Evolutionary conservation across 1,284 basidiomycete species (phyloP).

Genomic region (Boletellus deceptivus): DNA sequence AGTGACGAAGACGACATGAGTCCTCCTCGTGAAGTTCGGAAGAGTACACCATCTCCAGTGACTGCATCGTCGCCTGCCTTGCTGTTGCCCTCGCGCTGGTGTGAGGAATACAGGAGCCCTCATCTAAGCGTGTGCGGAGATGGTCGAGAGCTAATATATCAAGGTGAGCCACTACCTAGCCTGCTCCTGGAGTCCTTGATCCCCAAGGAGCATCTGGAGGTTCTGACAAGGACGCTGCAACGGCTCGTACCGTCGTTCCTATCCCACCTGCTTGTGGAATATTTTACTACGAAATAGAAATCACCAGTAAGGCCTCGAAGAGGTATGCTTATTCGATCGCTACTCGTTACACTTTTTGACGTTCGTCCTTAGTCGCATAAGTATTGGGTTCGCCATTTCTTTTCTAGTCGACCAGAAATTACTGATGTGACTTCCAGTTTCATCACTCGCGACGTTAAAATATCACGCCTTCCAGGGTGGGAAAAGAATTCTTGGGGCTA

Average conservation of each 20-base stretch:
- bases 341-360: slow-evolving; percentile 11
- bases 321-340: slow-evolving; percentile 48
- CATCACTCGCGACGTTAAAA: slow-evolving; percentile 52
- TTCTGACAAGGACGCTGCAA: slow-evolving; percentile 78
- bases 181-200: slow-evolving; percentile 6
- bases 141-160: slow-evolving; percentile 69
- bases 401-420: not conserved
- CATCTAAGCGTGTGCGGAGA: slow-evolving; percentile 63
- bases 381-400: slow-evolving; percentile 58
- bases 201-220: slow-evolving; percentile 48
- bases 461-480: slow-evolving; percentile 85
- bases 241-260: slow-evolving; percentile 70
- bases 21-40: slow-evolving; percentile 41
- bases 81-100: slow-evolving; percentile 77
- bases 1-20: slow-evolving; percentile 65
- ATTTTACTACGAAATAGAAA: slow-evolving; percentile 88
- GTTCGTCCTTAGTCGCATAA: slow-evolving; percentile 61
- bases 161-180: slow-evolving; percentile 40
- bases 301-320: slow-evolving; percentile 68
- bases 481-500: slow-evolving; percentile 91
- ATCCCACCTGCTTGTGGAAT: slow-evolving; percentile 84
- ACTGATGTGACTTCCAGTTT: slow-evolving; percentile 38
- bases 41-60: slow-evolving; percentile 26
- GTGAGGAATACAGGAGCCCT: slow-evolving; percentile 58
- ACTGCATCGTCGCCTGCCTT: slow-evolving; percentile 43